phyloP scores from a whole-genome alignment of 2,329 filamentous ascomycete genomes.

The Curvularia sp. region DNA sequence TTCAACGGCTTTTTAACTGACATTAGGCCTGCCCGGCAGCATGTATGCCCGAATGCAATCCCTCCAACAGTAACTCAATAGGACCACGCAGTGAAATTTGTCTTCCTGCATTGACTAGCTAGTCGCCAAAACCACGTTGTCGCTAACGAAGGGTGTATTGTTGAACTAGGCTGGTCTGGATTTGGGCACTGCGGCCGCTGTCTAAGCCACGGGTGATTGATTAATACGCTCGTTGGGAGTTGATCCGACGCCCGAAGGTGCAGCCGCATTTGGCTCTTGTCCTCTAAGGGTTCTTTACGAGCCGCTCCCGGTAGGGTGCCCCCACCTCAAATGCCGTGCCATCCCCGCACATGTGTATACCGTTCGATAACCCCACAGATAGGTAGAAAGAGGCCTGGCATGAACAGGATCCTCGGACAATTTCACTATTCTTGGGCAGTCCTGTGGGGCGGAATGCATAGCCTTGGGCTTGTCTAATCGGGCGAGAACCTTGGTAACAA shows the following conservation, averaged over 20 bases:
- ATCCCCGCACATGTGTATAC: background rate
- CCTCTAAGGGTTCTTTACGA: constrained; percentile 1
- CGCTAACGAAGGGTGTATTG: background rate
- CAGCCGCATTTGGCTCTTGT: constrained; percentile 6
- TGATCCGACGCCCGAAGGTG: constrained; percentile 3
- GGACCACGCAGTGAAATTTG: background rate
- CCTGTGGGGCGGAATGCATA: background rate
- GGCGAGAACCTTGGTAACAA: background rate
- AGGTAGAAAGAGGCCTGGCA: background rate
- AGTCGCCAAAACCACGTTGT: constrained; percentile 3
- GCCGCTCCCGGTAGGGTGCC: background rate
- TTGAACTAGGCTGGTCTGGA: constrained; percentile 2
- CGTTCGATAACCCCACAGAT: background rate
- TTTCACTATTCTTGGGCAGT: background rate
- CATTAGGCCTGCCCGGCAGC: constrained; percentile 3
- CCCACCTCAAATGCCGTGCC: background rate
- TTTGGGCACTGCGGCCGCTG: background rate
- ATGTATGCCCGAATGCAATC: background rate
- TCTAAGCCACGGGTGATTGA: background rate
- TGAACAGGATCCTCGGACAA: background rate
- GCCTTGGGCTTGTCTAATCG: background rate
- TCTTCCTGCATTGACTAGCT: background rate
- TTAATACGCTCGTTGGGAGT: constrained; percentile 3
- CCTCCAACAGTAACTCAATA: background rate
- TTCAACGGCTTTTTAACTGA: constrained; percentile 12